Evolutionary conservation across 2,329 filamentous ascomycete species (phyloP), one percentile per base, ranked within the genome.

Genomic region (Fusarium musae): DNA sequence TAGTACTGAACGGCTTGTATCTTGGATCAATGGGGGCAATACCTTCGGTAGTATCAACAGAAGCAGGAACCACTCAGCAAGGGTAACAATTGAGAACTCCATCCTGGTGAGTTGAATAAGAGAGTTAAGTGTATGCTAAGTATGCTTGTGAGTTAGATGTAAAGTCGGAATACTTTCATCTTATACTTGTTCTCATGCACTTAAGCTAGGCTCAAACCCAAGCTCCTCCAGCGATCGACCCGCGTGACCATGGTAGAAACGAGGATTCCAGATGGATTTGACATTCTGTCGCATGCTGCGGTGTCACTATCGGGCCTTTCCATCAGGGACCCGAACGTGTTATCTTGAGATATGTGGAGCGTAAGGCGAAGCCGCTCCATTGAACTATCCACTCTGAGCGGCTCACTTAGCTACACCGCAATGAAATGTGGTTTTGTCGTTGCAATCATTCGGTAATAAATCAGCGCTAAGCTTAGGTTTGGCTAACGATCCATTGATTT

Each of bases 151-250:
- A 58, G 16, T 40, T 47, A 1, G 34, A 19, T 28, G 28, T 26
- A n/a, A 16, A 62, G 2, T 32, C 5, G 12, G 12, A 34, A 34
- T 34, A 13, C 32, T 34, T 34, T 34, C 32, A 34, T 13, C 13
- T 34, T 34, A 34, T 34, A 34, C 6, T 15, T 34, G 5, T 34
- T 34, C 5, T 13, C 32, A 13, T 5, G 2, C 15, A 1, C 21
- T 0, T 30, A 9, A 5, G 13, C 1, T n/a, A 10, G 5, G 9
- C 5, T 16, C 7, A 28, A 36, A 23, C 21, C 0, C 11, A 15
- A 15, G 12, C 12, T 34, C 32, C 32, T 34, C 32, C 32, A 34
- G 32, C 12, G 13, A 13, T 34, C 13, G 2, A 2, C 6, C 3
- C 5, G 15, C 34, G 26, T 36, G 7, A 43, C 30, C 17, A 15